Evolutionary conservation across 2,329 filamentous ascomycete genomes (phyloP).

Genomic region (Phialophora chinensis): DNA sequence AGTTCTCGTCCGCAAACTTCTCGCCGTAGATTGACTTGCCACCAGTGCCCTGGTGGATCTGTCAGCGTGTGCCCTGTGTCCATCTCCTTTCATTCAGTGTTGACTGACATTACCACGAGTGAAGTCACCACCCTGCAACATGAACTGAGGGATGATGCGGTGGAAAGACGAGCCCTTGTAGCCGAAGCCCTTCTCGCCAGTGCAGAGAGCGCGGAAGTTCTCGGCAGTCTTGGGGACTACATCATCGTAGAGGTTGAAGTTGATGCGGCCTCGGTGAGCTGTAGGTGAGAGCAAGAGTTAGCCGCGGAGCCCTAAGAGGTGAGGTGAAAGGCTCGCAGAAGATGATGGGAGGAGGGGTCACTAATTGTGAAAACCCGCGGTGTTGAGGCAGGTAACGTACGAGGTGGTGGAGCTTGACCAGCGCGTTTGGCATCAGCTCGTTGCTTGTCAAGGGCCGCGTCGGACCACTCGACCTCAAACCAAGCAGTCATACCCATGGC

Average conservation of each 20-base stretch:
- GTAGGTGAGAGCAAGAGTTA: conserved; percentile 29
- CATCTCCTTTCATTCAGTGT: conserved; percentile 77
- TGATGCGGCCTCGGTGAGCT: conserved; percentile 80
- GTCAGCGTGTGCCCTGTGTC: conserved; percentile 66
- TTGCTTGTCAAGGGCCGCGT: conserved; percentile 62
- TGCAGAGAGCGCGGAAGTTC: conserved; percentile 69
- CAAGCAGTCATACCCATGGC: conserved; percentile 78
- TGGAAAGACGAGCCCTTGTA: conserved; percentile 72
- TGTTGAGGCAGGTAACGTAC: conserved; percentile 20
- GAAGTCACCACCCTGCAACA: conserved; percentile 74
- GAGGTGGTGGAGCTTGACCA: conserved; percentile 29
- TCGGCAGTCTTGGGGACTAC: conserved; percentile 84
- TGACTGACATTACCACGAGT: conserved; percentile 71
- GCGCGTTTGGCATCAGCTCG: conserved; percentile 57
- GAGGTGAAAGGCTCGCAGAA: conserved; percentile 10
- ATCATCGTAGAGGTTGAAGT: conserved; percentile 85
- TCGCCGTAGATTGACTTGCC: conserved; percentile 72
- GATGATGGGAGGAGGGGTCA: not conserved
- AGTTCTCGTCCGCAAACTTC: conserved; percentile 73
- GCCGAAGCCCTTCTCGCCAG: conserved; percentile 70
- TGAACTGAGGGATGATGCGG: conserved; percentile 73
- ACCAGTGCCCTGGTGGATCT: conserved; percentile 79
- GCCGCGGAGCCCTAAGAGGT: not conserved
- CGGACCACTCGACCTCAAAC: conserved; percentile 73
- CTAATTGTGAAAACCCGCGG: conserved; percentile 8